Evolutionary conservation across 306 rosid species (phyloP), one percentile per base, ranked within the genome.

Genomic region (Ormosia semicastrata): DNA sequence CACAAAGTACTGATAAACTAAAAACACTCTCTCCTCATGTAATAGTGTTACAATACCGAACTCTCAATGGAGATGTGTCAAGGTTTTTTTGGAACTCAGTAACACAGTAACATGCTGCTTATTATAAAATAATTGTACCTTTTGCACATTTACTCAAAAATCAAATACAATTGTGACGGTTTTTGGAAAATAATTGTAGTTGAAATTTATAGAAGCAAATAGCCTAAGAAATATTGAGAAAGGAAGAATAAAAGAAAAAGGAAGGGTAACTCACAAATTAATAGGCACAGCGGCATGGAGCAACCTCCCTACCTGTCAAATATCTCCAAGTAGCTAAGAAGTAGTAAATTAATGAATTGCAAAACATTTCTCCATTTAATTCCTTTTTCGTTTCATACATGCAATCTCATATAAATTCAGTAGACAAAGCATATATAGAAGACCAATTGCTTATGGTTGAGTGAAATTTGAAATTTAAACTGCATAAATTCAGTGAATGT

Each of bases 321-420:
- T 71, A 74, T 66, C 57, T 68, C 80, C 73, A 39, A 63, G 62
- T 53, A 58, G 84, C 77, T 60, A 66, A 60, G 57, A 65, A 73
- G 12, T 17, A 56, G 73, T 64, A 58, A 44, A 46, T 41, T 1
- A 64, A 57, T 64, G 62, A 73, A 57, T 34, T 76, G 66, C n/a
- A 4, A 81, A 30, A 46, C 77, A 36, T 57, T 53, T 53, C 41
- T 81, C 70, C 54, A 34, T 63, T 50, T 73, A 12, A 37, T 30
- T 62, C 44, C 70, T 63, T 57, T 53, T 59, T 4, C 46, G 46
- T 15, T 53, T 73, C 4, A 46, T 65, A 46, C 78, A 9, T 36
- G 73, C 56, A 54, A 15, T 66, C 44, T 11, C 34, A 29, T 52
- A 33, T 1, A 24, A 24, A 24, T 24, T 24, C 24, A 24, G 24